Evolutionary conservation across 2,329 filamentous ascomycete genomes (phyloP).

Genomic region (Fusarium siculi): DNA sequence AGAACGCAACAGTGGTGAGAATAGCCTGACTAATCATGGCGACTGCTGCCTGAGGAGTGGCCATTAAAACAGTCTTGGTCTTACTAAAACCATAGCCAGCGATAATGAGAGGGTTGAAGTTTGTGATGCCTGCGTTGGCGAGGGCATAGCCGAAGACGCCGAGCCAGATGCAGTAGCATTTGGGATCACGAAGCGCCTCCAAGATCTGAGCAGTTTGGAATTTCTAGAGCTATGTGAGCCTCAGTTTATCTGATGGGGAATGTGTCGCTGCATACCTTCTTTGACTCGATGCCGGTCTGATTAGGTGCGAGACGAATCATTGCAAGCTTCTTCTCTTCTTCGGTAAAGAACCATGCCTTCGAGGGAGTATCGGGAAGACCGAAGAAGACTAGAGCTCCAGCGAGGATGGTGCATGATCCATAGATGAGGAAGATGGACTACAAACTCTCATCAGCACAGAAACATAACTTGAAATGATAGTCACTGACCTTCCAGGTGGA

Average conservation of each 20-base stretch:
- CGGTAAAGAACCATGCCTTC: constrained; percentile 1
- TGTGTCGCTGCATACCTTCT: neutral
- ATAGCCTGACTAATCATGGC: constrained; percentile 43
- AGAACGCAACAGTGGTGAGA: constrained; percentile 42
- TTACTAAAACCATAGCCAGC: constrained; percentile 60
- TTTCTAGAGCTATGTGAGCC: neutral
- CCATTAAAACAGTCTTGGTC: constrained; percentile 45
- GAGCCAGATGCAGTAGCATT: constrained; percentile 42
- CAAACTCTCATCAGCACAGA: accelerated
- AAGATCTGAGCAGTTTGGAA: constrained; percentile 31
- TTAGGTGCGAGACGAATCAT: neutral
- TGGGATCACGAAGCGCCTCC: constrained; percentile 36
- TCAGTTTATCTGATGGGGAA: neutral
- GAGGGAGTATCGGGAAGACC: constrained; percentile 9
- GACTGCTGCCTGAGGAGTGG: constrained; percentile 48
- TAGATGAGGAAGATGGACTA: constrained; percentile 44
- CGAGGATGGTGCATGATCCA: constrained; percentile 14
- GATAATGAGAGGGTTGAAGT: constrained; percentile 68
- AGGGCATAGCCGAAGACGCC: constrained; percentile 68
- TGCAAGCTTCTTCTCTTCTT: neutral
- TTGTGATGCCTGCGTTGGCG: constrained; percentile 75
- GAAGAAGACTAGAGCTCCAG: neutral
- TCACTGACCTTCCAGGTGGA: constrained; percentile 35
- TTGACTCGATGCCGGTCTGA: neutral
- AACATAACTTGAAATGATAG: accelerated